phyloP scores from a whole-genome alignment of 1,139 yeast species.

The Kluyveromyces marxianus region DNA sequence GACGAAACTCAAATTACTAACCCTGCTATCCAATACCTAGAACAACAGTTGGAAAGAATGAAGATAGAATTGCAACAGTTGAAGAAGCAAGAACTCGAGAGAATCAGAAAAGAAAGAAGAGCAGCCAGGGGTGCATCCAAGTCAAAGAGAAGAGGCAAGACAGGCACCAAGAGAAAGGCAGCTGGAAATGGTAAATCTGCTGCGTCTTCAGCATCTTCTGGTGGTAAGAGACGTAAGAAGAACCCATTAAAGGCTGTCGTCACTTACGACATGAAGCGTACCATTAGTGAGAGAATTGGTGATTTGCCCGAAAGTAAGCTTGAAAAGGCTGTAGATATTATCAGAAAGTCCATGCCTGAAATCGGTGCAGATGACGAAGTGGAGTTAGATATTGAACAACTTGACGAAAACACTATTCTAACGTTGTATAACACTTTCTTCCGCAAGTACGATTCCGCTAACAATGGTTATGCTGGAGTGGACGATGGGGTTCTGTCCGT shows the following conservation, averaged over 20 bases:
- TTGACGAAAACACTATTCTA: constrained; percentile 77
- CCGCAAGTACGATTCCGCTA: constrained; percentile 31
- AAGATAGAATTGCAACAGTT: constrained; percentile 73
- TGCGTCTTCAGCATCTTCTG: no score
- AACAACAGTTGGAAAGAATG: constrained; percentile 80
- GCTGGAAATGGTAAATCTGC: constrained; percentile 9
- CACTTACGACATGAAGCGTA: constrained; percentile 95
- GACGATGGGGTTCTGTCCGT: constrained; percentile 10
- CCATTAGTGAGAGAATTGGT: constrained; percentile 79
- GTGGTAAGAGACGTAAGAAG: constrained; percentile 16
- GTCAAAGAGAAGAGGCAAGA: constrained; percentile 11
- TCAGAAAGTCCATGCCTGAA: constrained; percentile 82
- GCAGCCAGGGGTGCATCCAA: constrained; percentile 23
- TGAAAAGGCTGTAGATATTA: constrained; percentile 76
- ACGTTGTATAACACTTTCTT: constrained; percentile 58
- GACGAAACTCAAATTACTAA: constrained; percentile 68
- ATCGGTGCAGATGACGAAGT: constrained; percentile 69
- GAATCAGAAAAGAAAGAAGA: constrained; percentile 40
- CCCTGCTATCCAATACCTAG: constrained; percentile 85
- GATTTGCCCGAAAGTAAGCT: constrained; percentile 69
- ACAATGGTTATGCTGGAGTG: constrained; percentile 13
- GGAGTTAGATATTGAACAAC: constrained; percentile 90
- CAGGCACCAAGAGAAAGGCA: constrained; percentile 6
- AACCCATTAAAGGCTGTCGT: constrained; percentile 39
- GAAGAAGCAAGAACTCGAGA: constrained; percentile 66